Conservation (phyloP, 192 early-diverging fungal species). For the Allomyces macrogynus region DNA sequence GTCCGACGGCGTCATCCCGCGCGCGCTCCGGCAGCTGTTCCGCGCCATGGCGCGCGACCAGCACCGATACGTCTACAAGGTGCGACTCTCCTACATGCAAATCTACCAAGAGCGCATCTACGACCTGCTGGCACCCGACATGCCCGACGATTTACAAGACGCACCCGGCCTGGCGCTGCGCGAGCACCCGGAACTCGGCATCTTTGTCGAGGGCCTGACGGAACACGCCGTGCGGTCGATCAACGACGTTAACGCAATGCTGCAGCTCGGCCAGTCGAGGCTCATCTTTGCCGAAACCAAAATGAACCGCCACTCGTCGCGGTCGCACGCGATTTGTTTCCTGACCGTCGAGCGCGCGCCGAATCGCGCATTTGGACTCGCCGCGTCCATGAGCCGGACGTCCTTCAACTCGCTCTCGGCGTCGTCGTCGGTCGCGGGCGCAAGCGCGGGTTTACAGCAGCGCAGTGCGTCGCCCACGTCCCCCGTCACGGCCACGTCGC, state of each 20-base stretch:
- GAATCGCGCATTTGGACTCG: constrained; percentile 20
- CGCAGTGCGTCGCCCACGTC: too few relatives aligned
- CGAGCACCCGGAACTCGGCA: constrained; percentile 43
- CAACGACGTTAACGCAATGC: constrained; percentile 38
- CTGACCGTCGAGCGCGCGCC: constrained; percentile 49
- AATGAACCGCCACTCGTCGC: constrained; percentile 69
- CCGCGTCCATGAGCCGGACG: constrained; percentile 11
- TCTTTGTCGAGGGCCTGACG: constrained; percentile 42
- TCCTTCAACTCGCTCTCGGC: constrained; percentile 24
- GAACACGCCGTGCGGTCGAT: constrained; percentile 36
- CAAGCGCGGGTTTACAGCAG: too few relatives aligned
- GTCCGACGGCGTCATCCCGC: constrained; percentile 30
- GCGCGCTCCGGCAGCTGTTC: constrained; percentile 42
- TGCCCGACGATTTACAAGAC: constrained; percentile 5
- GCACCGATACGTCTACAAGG: neutral
- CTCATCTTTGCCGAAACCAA: neutral
- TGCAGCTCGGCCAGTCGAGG: constrained; percentile 24
- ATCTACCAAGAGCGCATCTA: constrained; percentile 88
- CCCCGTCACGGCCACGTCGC: too few relatives aligned
- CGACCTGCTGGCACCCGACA: constrained; percentile 55
- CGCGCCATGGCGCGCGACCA: constrained; percentile 16
- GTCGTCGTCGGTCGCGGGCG: neutral
- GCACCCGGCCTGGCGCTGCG: constrained; percentile 24
- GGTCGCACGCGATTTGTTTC: constrained; percentile 63
- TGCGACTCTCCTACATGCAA: constrained; percentile 45